A percentile compares a stretch with the other conserved stretches of the same genome.
Evolutionary conservation across 495 filamentous ascomycete genomes (phyloP).

Genomic region (Podospora sp.): DNA sequence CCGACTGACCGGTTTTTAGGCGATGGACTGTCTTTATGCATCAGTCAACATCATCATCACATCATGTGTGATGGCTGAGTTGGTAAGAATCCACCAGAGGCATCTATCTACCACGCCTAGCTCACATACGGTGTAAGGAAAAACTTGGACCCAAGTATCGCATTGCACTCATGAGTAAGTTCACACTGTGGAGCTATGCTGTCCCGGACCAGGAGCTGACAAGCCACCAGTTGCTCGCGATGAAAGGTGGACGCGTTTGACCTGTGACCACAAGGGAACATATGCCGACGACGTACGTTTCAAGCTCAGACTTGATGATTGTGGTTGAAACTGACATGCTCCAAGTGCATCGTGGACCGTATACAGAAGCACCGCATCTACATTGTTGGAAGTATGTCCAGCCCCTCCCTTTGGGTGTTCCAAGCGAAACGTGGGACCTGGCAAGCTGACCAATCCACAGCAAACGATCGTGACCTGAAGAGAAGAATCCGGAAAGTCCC

Average conservation of each 20-base stretch:
- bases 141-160: constrained; percentile 89
- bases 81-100: constrained; percentile 1
- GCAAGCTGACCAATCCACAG: constrained; percentile 36
- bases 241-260: constrained; percentile 79
- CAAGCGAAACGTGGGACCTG: not conserved
- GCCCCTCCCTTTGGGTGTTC: not conserved
- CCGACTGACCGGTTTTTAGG: constrained; percentile 14
- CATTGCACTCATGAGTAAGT: constrained; percentile 68
- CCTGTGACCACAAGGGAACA: constrained; percentile 85
- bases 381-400: constrained; percentile 62
- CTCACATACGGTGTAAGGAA: constrained; percentile 54
- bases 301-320: not conserved
- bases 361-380: constrained; percentile 78
- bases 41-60: constrained; percentile 72
- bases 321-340: constrained; percentile 6
- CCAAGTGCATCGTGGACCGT: constrained; percentile 78
- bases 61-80: constrained; percentile 59
- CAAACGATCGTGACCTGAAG: constrained; percentile 85
- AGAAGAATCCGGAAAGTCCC: constrained; percentile 80
- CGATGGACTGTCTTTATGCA: constrained; percentile 76
- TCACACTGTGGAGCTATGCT: not conserved
- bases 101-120: not conserved
- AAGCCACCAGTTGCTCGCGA: constrained; percentile 74
- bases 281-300: constrained; percentile 78
- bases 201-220: constrained; percentile 13